These are phyloP conservation scores for Bruguiera parviflora DNA, from an alignment of 345 rosid genomes.

Conservation along the genomic window DNA sequence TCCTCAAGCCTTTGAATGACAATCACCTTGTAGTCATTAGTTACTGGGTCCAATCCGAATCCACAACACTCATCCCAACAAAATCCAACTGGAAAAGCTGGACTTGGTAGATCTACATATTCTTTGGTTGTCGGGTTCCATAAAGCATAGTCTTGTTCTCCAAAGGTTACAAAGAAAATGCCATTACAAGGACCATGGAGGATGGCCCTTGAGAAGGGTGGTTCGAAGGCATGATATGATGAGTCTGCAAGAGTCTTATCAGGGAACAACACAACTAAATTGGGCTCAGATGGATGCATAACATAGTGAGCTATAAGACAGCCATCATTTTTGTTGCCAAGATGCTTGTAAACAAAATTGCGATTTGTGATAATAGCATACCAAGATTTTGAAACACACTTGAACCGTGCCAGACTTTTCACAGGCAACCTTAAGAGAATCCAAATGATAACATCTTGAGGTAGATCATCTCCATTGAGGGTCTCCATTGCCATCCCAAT, in stretches of 20 bases:
- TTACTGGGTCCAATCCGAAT: slow-evolving; percentile 1
- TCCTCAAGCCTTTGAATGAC: neutral
- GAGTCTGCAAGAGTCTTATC: neutral
- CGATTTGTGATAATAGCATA: neutral
- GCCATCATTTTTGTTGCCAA: neutral
- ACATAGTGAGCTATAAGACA: neutral
- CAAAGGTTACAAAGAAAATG: neutral
- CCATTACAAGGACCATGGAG: slow-evolving; percentile 3
- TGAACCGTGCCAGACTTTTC: neutral
- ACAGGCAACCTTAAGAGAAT: slow-evolving; percentile 1
- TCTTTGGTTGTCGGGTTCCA: neutral
- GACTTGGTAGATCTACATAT: neutral
- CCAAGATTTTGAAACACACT: neutral
- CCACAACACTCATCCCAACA: neutral
- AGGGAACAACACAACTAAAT: neutral
- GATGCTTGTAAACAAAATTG: neutral
- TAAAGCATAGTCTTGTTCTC: neutral
- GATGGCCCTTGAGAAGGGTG: neutral
- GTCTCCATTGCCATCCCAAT: neutral
- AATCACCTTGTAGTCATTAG: neutral
- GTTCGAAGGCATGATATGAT: neutral
- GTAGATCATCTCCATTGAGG: neutral
- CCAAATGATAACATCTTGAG: neutral
- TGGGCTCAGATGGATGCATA: neutral
- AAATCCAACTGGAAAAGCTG: neutral